A percentile compares a stretch with the other conserved stretches of the same genome.
Conservation (phyloP, 768 basidiomycete species). For the Melanogaster broomeanus region DNA sequence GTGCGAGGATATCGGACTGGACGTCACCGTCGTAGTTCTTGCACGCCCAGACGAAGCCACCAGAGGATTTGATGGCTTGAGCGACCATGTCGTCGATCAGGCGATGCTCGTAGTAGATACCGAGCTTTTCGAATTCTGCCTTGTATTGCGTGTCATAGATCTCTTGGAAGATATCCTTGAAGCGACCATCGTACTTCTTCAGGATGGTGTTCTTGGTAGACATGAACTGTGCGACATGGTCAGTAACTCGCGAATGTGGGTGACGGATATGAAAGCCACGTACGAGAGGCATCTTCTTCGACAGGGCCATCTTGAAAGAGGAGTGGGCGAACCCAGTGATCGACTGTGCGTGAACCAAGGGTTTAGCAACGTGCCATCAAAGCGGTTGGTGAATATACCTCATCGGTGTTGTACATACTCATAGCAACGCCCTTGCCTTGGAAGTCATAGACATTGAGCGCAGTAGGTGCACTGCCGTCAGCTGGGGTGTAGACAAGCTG, state of each 20-base stretch:
- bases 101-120: constrained; percentile 94
- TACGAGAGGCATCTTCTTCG: constrained; percentile 76
- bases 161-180: constrained; percentile 99
- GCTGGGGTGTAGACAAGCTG: constrained; percentile 88
- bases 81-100: constrained; percentile 99
- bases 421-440: constrained; percentile 90
- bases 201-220: constrained; percentile 98
- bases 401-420: constrained; percentile 99
- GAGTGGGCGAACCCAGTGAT: constrained; percentile 96
- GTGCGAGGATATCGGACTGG: constrained; percentile 92
- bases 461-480: constrained; percentile 66
- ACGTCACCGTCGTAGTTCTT: constrained; percentile 87
- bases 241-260: not conserved
- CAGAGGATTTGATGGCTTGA: constrained; percentile 93
- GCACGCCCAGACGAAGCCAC: constrained; percentile 82
- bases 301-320: constrained; percentile 94
- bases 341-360: constrained; percentile 47
- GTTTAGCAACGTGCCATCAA: not conserved
- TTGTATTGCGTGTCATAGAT: constrained; percentile 87
- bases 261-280: constrained; percentile 20
- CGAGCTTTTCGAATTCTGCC: constrained; percentile 61
- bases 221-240: constrained; percentile 64
- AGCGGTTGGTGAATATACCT: constrained; percentile 44
- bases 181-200: constrained; percentile 97
- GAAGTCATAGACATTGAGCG: constrained; percentile 91